Conservation (phyloP, 768 basidiomycete genomes). For the Suillus tomentosus region DNA sequence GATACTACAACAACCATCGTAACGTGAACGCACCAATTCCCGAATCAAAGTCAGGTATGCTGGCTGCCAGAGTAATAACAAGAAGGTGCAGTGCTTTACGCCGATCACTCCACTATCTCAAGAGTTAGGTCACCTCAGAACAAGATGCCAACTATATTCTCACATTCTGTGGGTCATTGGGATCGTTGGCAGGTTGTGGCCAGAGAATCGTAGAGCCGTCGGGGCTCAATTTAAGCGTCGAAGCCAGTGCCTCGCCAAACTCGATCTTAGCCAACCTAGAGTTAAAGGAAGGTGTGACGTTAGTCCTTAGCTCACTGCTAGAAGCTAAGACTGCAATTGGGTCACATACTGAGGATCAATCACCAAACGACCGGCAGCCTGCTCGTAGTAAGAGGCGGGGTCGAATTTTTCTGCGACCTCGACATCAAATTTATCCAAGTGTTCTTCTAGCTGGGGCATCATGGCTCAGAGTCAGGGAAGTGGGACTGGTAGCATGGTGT, state of each 20-base stretch:
- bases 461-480: neutral
- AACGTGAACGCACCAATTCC: constrained; percentile 42
- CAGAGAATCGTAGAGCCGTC: constrained; percentile 52
- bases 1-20: neutral
- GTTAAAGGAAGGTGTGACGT: neutral
- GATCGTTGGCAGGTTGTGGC: constrained; percentile 54
- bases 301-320: neutral
- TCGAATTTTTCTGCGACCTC: constrained; percentile 30
- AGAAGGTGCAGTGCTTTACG: constrained; percentile 49
- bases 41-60: constrained; percentile 57
- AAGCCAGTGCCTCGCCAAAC: constrained; percentile 49
- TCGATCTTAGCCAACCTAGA: constrained; percentile 50
- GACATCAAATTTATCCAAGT: neutral
- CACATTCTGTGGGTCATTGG: constrained; percentile 59
- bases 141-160: constrained; percentile 17
- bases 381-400: constrained; percentile 49
- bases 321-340: neutral
- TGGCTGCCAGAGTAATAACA: constrained; percentile 52
- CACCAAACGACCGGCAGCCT: constrained; percentile 59
- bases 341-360: constrained; percentile 58
- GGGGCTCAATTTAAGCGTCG: constrained; percentile 45
- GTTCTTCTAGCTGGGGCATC: neutral
- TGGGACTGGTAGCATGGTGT: neutral
- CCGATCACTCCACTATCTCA: constrained; percentile 43
- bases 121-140: neutral